Evolutionary conservation across 228 moss, liverwort and hornwort genomes (phyloP).

Genomic region (Sphagnum fallax): DNA sequence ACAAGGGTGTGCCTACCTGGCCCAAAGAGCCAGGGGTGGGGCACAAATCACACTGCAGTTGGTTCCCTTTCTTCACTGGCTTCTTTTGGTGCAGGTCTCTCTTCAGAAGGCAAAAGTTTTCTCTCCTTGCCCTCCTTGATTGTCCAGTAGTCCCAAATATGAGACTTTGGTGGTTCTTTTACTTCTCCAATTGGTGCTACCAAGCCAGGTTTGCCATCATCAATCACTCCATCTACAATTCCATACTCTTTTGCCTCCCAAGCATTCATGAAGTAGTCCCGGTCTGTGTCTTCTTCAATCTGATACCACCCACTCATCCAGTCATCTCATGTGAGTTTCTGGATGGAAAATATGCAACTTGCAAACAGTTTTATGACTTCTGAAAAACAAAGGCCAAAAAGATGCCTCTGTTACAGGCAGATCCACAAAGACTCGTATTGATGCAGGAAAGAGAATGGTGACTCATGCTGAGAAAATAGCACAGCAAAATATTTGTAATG

Average conservation of each 20-base stretch:
- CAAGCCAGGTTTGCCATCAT: conserved; percentile 80
- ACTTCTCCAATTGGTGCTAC: conserved; percentile 78
- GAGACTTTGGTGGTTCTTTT: conserved; percentile 71
- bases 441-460: no score
- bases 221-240: conserved; percentile 77
- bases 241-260: conserved; percentile 94
- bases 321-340: no score
- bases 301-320: conserved; percentile 12
- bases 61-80: conserved; percentile 32
- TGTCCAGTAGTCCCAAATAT: conserved; percentile 77
- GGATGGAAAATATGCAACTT: no score
- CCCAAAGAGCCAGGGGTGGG: not conserved
- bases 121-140: conserved; percentile 87
- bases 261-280: conserved; percentile 87
- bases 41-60: conserved; percentile 28
- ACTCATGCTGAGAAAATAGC: no score
- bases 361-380: no score
- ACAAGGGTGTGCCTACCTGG: not conserved
- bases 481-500: no score
- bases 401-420: not conserved
- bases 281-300: conserved; percentile 83
- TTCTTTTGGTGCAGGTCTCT: conserved; percentile 8
- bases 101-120: conserved; percentile 66
- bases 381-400: no score
- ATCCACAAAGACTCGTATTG: not conserved